Evolutionary conservation across 257 asterid genomes (phyloP).

Genomic region (Solanum piurae): DNA sequence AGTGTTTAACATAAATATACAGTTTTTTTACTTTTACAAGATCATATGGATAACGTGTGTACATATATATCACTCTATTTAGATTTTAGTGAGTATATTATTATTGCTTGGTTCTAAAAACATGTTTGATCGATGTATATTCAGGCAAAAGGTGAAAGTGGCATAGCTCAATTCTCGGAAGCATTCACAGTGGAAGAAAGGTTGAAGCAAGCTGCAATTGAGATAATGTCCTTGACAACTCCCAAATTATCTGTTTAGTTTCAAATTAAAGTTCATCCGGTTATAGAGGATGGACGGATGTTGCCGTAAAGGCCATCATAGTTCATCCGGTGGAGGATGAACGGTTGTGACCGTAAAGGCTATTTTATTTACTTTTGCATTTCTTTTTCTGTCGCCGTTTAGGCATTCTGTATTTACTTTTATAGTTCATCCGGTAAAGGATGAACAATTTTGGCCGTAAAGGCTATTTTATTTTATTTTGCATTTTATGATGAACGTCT

Average conservation of each 20-base stretch:
- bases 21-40: neutral
- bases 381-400: too few relatives aligned
- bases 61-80: neutral
- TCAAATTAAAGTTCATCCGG: too few relatives aligned
- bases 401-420: too few relatives aligned
- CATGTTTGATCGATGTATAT: neutral
- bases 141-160: slow-evolving; percentile 31
- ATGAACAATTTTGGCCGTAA: neutral
- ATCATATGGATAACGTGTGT: neutral
- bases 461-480: too few relatives aligned
- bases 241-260: neutral
- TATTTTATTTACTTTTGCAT: neutral
- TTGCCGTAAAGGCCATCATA: too few relatives aligned
- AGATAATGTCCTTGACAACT: slow-evolving; percentile 41
- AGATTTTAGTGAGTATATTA: neutral
- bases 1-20: too few relatives aligned
- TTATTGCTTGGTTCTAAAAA: neutral
- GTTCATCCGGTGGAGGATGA: neutral
- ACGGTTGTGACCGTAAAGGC: neutral
- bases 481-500: neutral
- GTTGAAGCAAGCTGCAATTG: slow-evolving; percentile 59
- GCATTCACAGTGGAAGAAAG: slow-evolving; percentile 47
- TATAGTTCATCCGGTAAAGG: neutral
- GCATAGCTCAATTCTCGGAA: slow-evolving; percentile 16
- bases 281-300: too few relatives aligned